These are phyloP conservation scores for Panicum virgatum DNA, from an alignment of 202 grass and related monocot species.

Conservation along the genomic window DNA sequence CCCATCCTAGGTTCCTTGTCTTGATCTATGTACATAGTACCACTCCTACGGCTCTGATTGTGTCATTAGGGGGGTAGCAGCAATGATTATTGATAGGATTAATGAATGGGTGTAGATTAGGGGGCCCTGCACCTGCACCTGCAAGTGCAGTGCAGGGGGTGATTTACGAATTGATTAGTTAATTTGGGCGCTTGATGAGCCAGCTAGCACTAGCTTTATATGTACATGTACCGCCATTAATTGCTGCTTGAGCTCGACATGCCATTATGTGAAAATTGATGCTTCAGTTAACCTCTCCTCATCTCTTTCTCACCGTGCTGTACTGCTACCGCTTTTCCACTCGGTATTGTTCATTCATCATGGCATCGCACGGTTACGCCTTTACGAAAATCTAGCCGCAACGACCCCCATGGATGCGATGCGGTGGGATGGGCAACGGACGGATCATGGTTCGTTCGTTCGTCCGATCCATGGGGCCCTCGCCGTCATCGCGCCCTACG, in stretches of 20 bases:
- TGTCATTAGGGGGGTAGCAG: constrained; percentile 14
- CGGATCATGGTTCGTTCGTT: not conserved
- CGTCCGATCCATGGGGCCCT: not conserved
- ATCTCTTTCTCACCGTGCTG: not conserved
- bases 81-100: constrained; percentile 36
- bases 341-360: not conserved
- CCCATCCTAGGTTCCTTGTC: constrained; percentile 37
- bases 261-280: constrained; percentile 44
- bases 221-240: constrained; percentile 43
- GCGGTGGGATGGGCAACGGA: not conserved
- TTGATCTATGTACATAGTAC: constrained; percentile 46
- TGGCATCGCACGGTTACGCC: not conserved
- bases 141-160: not conserved
- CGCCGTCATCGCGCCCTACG: not conserved
- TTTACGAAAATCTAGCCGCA: constrained; percentile 15
- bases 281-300: constrained; percentile 10
- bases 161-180: constrained; percentile 39
- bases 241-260: constrained; percentile 43
- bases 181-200: constrained; percentile 40
- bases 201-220: constrained; percentile 34
- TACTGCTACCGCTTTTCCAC: not conserved
- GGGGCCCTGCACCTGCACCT: not conserved
- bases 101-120: constrained; percentile 42
- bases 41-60: constrained; percentile 38
- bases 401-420: not conserved